Evolutionary conservation across 2,329 filamentous ascomycete species (phyloP).

Genomic region (Huntiella savannae): DNA sequence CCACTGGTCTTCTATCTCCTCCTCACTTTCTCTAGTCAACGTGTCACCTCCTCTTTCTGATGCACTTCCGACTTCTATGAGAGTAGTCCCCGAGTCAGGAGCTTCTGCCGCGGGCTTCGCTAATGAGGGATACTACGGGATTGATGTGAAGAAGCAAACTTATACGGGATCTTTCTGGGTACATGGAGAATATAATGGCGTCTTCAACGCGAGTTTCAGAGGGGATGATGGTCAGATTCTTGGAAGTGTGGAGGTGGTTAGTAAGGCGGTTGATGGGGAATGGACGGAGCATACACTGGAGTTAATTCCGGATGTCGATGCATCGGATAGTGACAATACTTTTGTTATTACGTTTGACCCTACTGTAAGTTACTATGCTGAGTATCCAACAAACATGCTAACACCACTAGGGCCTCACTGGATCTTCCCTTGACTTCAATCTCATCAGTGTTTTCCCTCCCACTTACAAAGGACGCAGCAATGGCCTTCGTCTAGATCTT

Average conservation of each 20-base stretch:
- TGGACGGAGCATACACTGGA: slow-evolving; percentile 33
- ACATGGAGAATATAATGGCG: slow-evolving; percentile 27
- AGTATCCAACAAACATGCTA: neutral
- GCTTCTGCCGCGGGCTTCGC: slow-evolving; percentile 23
- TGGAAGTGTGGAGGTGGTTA: slow-evolving; percentile 28
- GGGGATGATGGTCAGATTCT: slow-evolving; percentile 27
- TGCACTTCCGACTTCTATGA: slow-evolving; percentile 32
- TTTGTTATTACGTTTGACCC: slow-evolving; percentile 35
- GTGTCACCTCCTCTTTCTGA: slow-evolving; percentile 29
- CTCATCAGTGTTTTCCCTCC: slow-evolving; percentile 41
- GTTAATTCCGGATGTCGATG: slow-evolving; percentile 25
- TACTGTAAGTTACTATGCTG: slow-evolving; percentile 13
- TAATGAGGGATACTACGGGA: slow-evolving; percentile 40
- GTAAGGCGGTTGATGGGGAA: slow-evolving; percentile 20
- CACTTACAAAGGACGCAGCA: slow-evolving; percentile 37
- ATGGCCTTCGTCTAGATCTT: slow-evolving; percentile 38
- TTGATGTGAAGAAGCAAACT: slow-evolving; percentile 27
- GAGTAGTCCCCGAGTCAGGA: slow-evolving; percentile 20
- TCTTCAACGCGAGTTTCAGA: slow-evolving; percentile 28
- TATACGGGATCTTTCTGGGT: slow-evolving; percentile 36
- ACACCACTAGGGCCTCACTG: slow-evolving; percentile 17
- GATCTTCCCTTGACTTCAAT: slow-evolving; percentile 33
- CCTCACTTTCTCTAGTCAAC: slow-evolving; percentile 27
- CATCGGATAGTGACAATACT: slow-evolving; percentile 35
- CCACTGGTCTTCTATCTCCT: slow-evolving; percentile 27